Base-by-base conservation (phyloP, 2,329 filamentous ascomycete species). In the Bipolaris cookei region DNA sequence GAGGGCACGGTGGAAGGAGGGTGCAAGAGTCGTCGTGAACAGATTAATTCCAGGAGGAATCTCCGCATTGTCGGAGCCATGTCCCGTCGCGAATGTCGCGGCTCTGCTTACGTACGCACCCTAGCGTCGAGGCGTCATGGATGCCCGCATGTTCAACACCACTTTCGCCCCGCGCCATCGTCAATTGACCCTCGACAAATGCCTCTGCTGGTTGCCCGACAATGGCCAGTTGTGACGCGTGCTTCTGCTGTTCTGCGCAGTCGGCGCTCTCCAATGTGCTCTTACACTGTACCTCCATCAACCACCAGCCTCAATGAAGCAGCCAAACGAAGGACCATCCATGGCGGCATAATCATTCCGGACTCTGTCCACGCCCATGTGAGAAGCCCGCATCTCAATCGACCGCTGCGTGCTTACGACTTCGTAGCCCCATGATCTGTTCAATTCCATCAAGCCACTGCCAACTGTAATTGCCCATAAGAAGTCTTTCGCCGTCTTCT, bases 291-390 rank as follows among this genome's bases (percentile, higher is more conserved):
- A 5, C 20, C 38, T 14, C 8, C 8, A 56, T 13, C 44, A 60
- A 32, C 41, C 42, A n/a, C 32, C 54, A 11, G 28, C 13, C 21
- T 45, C 18, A 3, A 32, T 41, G 54, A 47, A 46, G 21, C 30
- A 18, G 6, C 21, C 21, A 21, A 23, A 13, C 20, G 46, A 16
- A 38, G 49, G 10, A 54, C 48, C 11, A 37, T 59, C 38, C 47
- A 68, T 46, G 68, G 71, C 38, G 68, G 64, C 45, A 70, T 70
- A 38, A 59, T 75, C 43, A 65, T 75, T 23, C 70, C 73, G 3
- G 52, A 59, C 11, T 68, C 67, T 14, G 48, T 71, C n/a, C 37
- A 59, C 3, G 51, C 58, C 28, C 59, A 63, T 34, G 73, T 75
- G 45, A 56, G 50, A 32, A n/a, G 11, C 6, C 4, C 14, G 11